phyloP scores from a whole-genome alignment of 306 rosid species.

The Quercus agrifolia region DNA sequence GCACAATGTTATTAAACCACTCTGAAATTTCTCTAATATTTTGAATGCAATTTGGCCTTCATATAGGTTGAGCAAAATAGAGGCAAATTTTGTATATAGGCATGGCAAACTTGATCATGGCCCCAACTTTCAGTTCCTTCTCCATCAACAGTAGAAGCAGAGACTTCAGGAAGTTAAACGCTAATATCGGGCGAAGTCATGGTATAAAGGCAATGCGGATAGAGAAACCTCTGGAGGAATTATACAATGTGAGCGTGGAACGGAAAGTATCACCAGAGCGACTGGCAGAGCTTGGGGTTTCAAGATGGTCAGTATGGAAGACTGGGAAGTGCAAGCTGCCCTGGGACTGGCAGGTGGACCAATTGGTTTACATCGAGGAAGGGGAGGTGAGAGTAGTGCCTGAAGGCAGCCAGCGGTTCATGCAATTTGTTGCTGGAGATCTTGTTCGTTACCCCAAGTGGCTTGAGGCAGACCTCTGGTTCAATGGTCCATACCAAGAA shows the following conservation, averaged over 20 bases:
- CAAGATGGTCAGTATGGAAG: slow-evolving; percentile 89
- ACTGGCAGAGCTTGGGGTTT: slow-evolving; percentile 65
- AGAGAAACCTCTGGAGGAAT: slow-evolving; percentile 78
- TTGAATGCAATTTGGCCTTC: slow-evolving; percentile 17
- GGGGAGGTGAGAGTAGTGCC: slow-evolving; percentile 92
- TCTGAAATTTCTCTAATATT: not conserved
- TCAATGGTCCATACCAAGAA: slow-evolving; percentile 84
- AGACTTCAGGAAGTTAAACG: slow-evolving; percentile 20
- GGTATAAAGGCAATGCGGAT: slow-evolving; percentile 50
- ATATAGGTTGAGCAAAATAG: slow-evolving; percentile 5
- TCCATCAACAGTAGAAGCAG: slow-evolving; percentile 25
- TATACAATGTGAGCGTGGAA: slow-evolving; percentile 75
- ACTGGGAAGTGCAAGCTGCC: slow-evolving; percentile 73
- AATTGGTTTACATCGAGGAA: slow-evolving; percentile 84
- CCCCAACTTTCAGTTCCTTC: slow-evolving; percentile 39
- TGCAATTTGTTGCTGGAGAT: slow-evolving; percentile 83
- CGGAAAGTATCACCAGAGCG: slow-evolving; percentile 53
- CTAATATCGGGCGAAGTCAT: slow-evolving; percentile 8
- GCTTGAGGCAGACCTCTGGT: slow-evolving; percentile 89
- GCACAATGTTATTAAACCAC: not conserved
- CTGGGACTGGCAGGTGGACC: slow-evolving; percentile 97
- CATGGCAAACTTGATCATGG: slow-evolving; percentile 52
- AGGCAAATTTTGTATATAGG: not conserved
- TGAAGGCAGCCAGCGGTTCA: slow-evolving; percentile 74
- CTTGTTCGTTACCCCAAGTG: slow-evolving; percentile 81